A percentile compares a stretch with the other conserved stretches of the same genome.
Conservation (phyloP, 2,329 filamentous ascomycete genomes). For the Colletotrichum tanaceti region DNA sequence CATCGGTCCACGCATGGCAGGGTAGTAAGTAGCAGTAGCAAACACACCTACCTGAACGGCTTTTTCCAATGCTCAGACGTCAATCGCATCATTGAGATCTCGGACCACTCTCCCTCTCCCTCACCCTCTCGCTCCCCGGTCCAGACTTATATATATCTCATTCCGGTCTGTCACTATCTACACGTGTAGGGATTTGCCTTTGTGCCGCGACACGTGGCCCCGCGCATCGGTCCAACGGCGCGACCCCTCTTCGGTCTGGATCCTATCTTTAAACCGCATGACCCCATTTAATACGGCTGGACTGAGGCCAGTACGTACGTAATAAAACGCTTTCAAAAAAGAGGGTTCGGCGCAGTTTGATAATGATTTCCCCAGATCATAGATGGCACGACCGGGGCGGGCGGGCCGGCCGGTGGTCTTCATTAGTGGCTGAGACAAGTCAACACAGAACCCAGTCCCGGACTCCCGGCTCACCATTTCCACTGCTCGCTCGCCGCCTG, state of each 20-base stretch:
- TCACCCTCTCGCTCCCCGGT: constrained; percentile 11
- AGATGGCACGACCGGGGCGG: neutral
- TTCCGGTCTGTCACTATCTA: constrained; percentile 36
- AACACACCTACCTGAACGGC: too few species aligned
- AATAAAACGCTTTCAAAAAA: constrained; percentile 31
- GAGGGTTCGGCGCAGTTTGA: constrained; percentile 21
- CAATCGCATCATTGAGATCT: too few species aligned
- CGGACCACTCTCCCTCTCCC: too few species aligned
- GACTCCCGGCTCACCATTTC: constrained; percentile 22
- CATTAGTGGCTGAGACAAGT: constrained; percentile 22
- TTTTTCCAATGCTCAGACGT: too few species aligned
- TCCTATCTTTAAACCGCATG: constrained; percentile 33
- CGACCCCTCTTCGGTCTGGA: constrained; percentile 35
- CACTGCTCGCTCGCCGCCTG: constrained; percentile 19
- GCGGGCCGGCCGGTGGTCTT: too few species aligned
- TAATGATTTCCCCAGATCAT: constrained; percentile 26
- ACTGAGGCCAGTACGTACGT: constrained; percentile 36
- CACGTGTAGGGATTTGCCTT: constrained; percentile 32
- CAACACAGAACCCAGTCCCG: too few species aligned
- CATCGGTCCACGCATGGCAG: too few species aligned
- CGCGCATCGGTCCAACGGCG: neutral
- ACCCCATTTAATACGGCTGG: constrained; percentile 23
- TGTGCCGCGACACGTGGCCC: constrained; percentile 4
- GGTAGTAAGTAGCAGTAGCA: too few species aligned
- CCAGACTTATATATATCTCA: constrained; percentile 13